Evolutionary conservation across 495 filamentous ascomycete genomes (phyloP).

Genomic region (Penicillium soppii): DNA sequence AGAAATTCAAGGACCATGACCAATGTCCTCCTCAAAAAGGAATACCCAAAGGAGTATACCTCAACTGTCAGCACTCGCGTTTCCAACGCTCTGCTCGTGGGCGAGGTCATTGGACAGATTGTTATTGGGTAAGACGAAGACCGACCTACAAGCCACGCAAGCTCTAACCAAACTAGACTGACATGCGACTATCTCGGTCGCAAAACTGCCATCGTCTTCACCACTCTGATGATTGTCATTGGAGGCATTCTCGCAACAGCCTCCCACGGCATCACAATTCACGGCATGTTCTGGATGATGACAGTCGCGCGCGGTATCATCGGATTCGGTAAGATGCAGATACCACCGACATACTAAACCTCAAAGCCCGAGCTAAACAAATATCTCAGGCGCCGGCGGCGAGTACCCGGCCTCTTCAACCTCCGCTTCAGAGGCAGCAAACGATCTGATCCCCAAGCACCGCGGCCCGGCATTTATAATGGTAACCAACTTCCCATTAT

Average conservation of each 20-base stretch:
- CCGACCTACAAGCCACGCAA: no score
- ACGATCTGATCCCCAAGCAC: slow-evolving; percentile 41
- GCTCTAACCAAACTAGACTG: slow-evolving; percentile 20
- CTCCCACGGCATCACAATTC: slow-evolving; percentile 43
- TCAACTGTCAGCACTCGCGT: slow-evolving; percentile 46
- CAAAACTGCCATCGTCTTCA: slow-evolving; percentile 52
- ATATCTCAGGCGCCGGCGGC: slow-evolving; percentile 31
- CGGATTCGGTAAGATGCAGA: slow-evolving; percentile 44
- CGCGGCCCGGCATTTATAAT: slow-evolving; percentile 53
- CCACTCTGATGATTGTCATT: slow-evolving; percentile 51
- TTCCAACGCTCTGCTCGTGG: slow-evolving; percentile 53
- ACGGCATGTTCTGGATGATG: slow-evolving; percentile 57
- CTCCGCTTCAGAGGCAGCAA: slow-evolving; percentile 49
- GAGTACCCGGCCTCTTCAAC: slow-evolving; percentile 50
- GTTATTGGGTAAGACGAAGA: slow-evolving; percentile 35
- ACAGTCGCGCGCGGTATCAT: slow-evolving; percentile 47
- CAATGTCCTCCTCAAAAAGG: slow-evolving; percentile 48
- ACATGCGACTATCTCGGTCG: slow-evolving; percentile 54
- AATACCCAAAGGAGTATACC: slow-evolving; percentile 49
- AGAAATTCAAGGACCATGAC: slow-evolving; percentile 53
- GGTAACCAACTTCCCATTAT: slow-evolving; percentile 52
- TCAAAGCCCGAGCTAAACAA: neutral
- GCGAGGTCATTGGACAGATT: slow-evolving; percentile 53
- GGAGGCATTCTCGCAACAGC: slow-evolving; percentile 52
- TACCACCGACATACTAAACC: neutral